Evolutionary conservation across 495 filamentous ascomycete species (phyloP), one percentile per base, ranked within the genome.

Genomic region (Penicillium tannophilum): DNA sequence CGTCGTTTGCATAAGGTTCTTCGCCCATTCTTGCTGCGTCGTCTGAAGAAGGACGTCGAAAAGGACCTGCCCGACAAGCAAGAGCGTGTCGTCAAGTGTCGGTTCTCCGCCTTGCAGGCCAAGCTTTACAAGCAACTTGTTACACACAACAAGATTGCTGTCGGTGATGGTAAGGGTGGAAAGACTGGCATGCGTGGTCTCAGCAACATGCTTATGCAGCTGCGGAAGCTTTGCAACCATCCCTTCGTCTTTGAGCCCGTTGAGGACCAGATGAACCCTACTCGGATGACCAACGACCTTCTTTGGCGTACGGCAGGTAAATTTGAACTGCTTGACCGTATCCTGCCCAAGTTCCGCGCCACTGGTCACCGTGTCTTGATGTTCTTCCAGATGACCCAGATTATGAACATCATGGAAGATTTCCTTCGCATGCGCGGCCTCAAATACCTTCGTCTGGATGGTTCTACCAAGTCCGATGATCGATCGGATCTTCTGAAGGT

Each of bases 381-480:
- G 88, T 98, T 98, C 84, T 98, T 98, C 84, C 94, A 98, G 74
- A 98, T 98, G 94, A 98, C 94, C 2, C 91, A 96, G 42, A 98
- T 98, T 68, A 98, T 98, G 94, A 96, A 98, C 72, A 98, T 98
- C 71, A 98, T 98, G 95, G 94, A 98, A 65, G 94, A 98, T 74
- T 98, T 94, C 74, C 79, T 98, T 53, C 90, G 94, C 5, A 86
- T 90, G 56, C 84, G 90, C 46, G 88, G 86, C 28, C 80, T 96
- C 61, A 76, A 86, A 55, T 98, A 97, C 70, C 82, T 98, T 44
- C 92, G 94, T 58, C 82, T 98, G 46, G 94, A 98, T 65, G 94
- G 94, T 72, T 91, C 92, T 5, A 98, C 94, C 19, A 98, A 98
- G 71, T 91, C 94, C 0, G 94, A 98, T 69, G 94, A 98, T 70